Evolutionary conservation across 768 basidiomycete genomes (phyloP).

Genomic region (Leccinellum rugosiceps): DNA sequence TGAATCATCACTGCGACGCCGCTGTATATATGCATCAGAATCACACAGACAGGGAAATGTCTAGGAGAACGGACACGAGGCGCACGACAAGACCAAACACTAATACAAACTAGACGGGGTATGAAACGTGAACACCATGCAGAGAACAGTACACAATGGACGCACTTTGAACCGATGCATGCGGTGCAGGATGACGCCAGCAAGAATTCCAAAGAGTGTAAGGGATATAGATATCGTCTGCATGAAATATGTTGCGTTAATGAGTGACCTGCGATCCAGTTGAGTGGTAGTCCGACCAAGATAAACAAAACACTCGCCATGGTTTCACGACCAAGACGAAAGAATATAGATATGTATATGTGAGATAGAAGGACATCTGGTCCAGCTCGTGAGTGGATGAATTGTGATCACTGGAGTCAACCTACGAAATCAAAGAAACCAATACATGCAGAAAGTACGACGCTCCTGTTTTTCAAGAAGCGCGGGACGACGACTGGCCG

Average conservation of each 20-base stretch:
- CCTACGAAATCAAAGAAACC: constrained; percentile 62
- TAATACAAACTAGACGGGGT: constrained; percentile 39
- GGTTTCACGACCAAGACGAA: constrained; percentile 54
- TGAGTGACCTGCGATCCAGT: constrained; percentile 42
- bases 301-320: constrained; percentile 32
- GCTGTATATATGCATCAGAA: constrained; percentile 22
- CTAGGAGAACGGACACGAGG: constrained; percentile 36
- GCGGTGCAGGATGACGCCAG: constrained; percentile 54
- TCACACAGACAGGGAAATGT: not conserved
- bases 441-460: constrained; percentile 56
- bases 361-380: constrained; percentile 63
- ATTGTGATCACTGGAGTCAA: not conserved
- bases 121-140: not conserved
- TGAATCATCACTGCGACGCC: constrained; percentile 71
- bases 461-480: constrained; percentile 56
- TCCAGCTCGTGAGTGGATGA: not conserved
- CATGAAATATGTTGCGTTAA: constrained; percentile 61
- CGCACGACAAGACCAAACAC: constrained; percentile 58
- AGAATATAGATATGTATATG: constrained; percentile 71
- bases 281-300: not conserved
- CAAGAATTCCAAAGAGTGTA: constrained; percentile 61
- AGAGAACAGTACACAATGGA: not conserved
- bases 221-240: constrained; percentile 57
- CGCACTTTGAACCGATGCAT: constrained; percentile 54
- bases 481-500: constrained; percentile 59